Conservation (phyloP, 1,139 yeast genomes). For the Pneumocystis canis region DNA sequence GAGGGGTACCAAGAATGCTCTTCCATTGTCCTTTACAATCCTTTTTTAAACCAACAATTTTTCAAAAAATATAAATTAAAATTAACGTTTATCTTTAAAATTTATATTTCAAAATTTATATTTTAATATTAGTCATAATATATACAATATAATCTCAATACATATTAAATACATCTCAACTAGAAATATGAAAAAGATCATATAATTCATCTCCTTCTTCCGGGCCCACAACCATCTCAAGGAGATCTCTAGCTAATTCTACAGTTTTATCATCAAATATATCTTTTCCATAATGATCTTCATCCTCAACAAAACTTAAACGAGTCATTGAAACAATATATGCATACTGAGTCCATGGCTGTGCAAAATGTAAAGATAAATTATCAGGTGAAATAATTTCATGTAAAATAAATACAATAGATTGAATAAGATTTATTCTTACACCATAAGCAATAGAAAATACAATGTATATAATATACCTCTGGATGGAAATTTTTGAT, state of each 20-base stretch:
- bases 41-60: not conserved
- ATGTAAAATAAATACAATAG: not conserved
- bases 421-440: not conserved
- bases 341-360: not conserved
- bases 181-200: constrained; percentile 3
- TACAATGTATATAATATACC: not conserved
- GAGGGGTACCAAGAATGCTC: not conserved
- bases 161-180: not conserved
- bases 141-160: not conserved
- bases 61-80: not conserved
- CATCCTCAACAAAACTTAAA: constrained; percentile 1
- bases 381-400: not conserved
- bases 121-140: not conserved
- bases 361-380: not conserved
- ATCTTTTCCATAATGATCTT: not conserved
- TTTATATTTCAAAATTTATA: not conserved
- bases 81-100: not conserved
- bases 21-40: not conserved
- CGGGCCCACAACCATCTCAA: constrained; percentile 12
- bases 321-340: constrained; percentile 1
- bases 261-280: constrained; percentile 2
- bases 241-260: constrained; percentile 10
- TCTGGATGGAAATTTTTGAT: not conserved
- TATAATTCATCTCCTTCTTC: constrained; percentile 13
- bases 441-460: not conserved